Conservation (phyloP, 257 asterid species). For the Eucommia ulmoides region DNA sequence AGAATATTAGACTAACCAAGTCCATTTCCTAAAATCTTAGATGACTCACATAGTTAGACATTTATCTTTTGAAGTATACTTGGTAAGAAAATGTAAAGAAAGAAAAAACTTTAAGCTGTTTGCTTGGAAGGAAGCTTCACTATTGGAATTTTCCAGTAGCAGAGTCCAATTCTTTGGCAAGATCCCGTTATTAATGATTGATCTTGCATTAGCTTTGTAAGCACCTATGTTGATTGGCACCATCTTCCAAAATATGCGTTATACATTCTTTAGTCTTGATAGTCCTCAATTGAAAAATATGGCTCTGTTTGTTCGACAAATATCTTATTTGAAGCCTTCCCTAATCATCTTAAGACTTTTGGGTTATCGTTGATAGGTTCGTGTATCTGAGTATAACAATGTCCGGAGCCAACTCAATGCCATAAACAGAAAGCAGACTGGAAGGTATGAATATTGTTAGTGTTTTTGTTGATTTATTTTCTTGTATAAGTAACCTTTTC, state of each 20-base stretch:
- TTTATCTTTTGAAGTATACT: too few relatives aligned
- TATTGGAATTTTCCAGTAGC: background rate
- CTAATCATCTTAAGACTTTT: background rate
- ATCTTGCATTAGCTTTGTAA: background rate
- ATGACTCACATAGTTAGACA: too few relatives aligned
- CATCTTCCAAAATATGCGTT: background rate
- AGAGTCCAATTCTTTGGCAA: background rate
- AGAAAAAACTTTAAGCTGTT: too few relatives aligned
- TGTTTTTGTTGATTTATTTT: background rate
- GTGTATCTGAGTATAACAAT: conserved; percentile 70
- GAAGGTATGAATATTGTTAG: conserved; percentile 37
- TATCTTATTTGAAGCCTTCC: background rate
- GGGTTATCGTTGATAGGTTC: conserved; percentile 46
- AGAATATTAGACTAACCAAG: too few relatives aligned
- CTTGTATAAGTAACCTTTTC: background rate
- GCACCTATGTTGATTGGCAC: background rate
- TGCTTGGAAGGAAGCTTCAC: background rate
- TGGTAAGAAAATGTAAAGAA: too few relatives aligned
- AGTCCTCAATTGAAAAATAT: too few relatives aligned
- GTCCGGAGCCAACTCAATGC: conserved; percentile 84
- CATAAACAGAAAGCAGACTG: conserved; percentile 68
- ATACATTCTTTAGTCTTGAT: too few relatives aligned
- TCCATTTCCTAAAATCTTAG: too few relatives aligned
- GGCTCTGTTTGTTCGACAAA: background rate
- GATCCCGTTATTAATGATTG: background rate